Evolutionary conservation across 352 stramenopile genomes (phyloP), one percentile per base, ranked within the genome.

Genomic region (Globisporangium splendens): DNA sequence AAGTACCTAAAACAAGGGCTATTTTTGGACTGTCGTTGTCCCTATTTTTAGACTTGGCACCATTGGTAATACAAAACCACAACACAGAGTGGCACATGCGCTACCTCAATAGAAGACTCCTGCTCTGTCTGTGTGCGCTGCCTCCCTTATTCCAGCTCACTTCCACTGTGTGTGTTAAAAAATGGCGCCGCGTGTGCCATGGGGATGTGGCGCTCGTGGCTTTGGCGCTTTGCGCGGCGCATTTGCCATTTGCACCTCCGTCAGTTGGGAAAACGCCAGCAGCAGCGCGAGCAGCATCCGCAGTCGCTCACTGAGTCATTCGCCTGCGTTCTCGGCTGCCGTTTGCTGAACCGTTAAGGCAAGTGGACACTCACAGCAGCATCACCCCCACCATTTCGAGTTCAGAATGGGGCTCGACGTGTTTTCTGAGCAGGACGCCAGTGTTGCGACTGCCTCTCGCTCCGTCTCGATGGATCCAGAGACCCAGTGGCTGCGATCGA

Each of bases 381-480:
- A 18, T n/a, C n/a, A n/a, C n/a, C n/a, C n/a, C n/a, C n/a, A n/a
- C n/a, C n/a, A n/a, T n/a, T n/a, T n/a, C n/a, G n/a, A n/a, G n/a
- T n/a, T n/a, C n/a, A 17, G 35, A 33, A 62, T 62, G 56, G 56
- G 46, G 47, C 20, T 62, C 22, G 56, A 62, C 8, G 46, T 22
- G 31, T 38, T 44, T 44, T 44, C 17, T n/a, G 39, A 44, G 8
- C 38, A 43, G 38, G 38, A 43, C 38, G 11, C 10, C 38, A 43
- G 11, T 17, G 11, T 2, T 8, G 38, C 38, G 11, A 18, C 13
- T 18, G 39, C 39, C 39, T n/a, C 13, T 44, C 39, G 17, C 39
- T 15, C 17, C 39, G 13, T 44, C 39, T 44, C 39, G 39, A 44
- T 44, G 39, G 10, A 44, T 44, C 39, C 39, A 12, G 39, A 44